phyloP scores from a whole-genome alignment of 1,139 yeast species.

The Yamadazyma atlantica region DNA sequence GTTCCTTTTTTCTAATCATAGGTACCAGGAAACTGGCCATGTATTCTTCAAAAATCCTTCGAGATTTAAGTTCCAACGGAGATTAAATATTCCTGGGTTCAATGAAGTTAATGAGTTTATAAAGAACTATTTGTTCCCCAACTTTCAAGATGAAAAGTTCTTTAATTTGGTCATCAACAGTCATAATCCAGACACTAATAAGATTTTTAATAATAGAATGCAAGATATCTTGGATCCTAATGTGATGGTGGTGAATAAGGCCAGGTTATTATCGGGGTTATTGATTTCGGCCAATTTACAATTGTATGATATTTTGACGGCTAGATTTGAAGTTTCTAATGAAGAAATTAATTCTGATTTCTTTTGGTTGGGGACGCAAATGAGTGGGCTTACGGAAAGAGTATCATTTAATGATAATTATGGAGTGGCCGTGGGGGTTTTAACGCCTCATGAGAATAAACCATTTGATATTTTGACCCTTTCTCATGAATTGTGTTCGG shows the following conservation, averaged over 20 bases:
- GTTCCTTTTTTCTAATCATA: slow-evolving; percentile 17
- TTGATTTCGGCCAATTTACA: slow-evolving; percentile 28
- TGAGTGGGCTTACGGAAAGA: slow-evolving; percentile 24
- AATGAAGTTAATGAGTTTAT: slow-evolving; percentile 31
- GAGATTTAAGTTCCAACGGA: slow-evolving; percentile 17
- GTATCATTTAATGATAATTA: slow-evolving; percentile 25
- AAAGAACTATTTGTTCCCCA: slow-evolving; percentile 23
- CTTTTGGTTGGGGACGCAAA: slow-evolving; percentile 37
- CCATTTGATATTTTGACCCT: slow-evolving; percentile 19
- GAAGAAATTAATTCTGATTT: slow-evolving; percentile 23
- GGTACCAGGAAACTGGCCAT: slow-evolving; percentile 24
- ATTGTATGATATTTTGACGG: slow-evolving; percentile 21
- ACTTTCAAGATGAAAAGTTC: slow-evolving; percentile 17
- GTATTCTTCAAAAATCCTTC: slow-evolving; percentile 30
- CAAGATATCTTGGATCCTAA: slow-evolving; percentile 28
- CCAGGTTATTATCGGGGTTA: slow-evolving; percentile 26
- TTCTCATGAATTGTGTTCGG: slow-evolving; percentile 36
- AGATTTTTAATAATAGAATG: slow-evolving; percentile 25
- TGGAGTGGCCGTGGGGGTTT: slow-evolving; percentile 33
- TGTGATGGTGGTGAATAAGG: slow-evolving; percentile 30
- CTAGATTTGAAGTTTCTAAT: slow-evolving; percentile 20
- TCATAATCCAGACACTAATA: slow-evolving; percentile 13
- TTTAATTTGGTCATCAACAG: slow-evolving; percentile 19
- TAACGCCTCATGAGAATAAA: slow-evolving; percentile 28
- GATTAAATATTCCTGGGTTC: slow-evolving; percentile 27